Evolutionary conservation across 345 rosid genomes (phyloP), one percentile per base, ranked within the genome.

Genomic region (Firmiana major): DNA sequence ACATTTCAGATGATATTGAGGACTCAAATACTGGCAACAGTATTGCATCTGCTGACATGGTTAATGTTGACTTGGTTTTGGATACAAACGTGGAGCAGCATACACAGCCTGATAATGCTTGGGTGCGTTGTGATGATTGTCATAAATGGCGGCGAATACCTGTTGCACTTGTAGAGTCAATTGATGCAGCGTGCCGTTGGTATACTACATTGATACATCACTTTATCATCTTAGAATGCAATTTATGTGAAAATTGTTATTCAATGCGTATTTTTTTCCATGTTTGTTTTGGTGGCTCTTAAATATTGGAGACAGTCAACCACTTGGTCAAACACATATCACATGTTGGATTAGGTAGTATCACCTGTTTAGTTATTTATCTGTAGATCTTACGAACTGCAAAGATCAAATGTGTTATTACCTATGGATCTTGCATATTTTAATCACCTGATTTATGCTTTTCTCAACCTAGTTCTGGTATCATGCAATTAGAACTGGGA

Each of bases 121-220:
- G 99, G 99, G 99, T 93, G 81, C 88, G 85, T 36, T 96, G 99
- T 85, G 99, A 96, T 83, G 97, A 88, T 80, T 96, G 98, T 80
- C 85, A 81, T 67, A 92, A 96, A 88, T 96, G 99, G 99, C 88
- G 99, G 82, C 92, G 97, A 38, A 93, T 96, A 77, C 89, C 94
- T 54, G 91, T 89, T 83, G 75, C 86, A 68, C 89, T 92, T 73
- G 93, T 88, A 24, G 88, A 82, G 73, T 82, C 86, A 49, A 88
- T 96, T 74, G 93, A 89, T 76, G 94, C 88, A 74, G 80, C 90
- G 84, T 87, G 94, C 80, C 83, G 83, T 72, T 96, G 99, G 99
- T 96, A 96, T 49, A 62, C 66, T 75, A 31, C 36, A 36, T 81
- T 62, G 40, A 63, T 71, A 73, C 38, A 17, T 36, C 73, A 57